These are phyloP conservation scores for Triticum dicoccoides DNA, from an alignment of 176 grass and related monocot genomes.

Conservation along the genomic window DNA sequence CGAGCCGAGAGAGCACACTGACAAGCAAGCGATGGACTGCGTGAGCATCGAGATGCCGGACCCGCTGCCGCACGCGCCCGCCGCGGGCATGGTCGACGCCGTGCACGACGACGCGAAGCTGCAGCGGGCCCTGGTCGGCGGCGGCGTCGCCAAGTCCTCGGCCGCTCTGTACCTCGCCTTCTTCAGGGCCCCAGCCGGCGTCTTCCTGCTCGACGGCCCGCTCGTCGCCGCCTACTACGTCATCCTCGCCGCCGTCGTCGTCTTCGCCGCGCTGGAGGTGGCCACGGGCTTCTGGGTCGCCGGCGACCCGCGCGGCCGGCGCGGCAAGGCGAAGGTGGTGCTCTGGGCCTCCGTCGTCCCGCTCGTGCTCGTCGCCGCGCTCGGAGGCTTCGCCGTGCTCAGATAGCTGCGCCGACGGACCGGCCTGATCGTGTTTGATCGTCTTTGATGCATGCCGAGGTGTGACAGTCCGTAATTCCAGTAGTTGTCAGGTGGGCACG, in stretches of 20 bases:
- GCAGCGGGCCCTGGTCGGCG: background rate
- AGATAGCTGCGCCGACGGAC: background rate
- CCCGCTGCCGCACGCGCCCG: no score
- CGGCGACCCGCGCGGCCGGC: background rate
- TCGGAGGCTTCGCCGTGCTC: constrained; percentile 7
- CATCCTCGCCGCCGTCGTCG: background rate
- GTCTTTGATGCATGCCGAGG: background rate
- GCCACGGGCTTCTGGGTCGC: constrained; percentile 10
- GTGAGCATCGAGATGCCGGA: constrained; percentile 16
- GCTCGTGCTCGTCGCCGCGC: constrained; percentile 13
- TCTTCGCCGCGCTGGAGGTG: background rate
- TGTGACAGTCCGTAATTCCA: background rate
- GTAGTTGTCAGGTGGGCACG: background rate
- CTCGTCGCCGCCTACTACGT: constrained; percentile 10
- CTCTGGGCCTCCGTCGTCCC: background rate
- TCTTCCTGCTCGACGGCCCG: constrained; percentile 10
- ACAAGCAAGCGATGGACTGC: background rate
- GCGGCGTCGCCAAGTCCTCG: background rate
- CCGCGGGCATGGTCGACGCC: background rate
- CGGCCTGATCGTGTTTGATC: background rate
- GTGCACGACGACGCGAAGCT: background rate
- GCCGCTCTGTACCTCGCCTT: constrained; percentile 2
- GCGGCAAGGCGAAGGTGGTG: background rate
- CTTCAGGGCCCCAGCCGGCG: background rate
- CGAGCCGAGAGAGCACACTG: background rate